Percentiles rank a stretch among this genome's conserved stretches.
Conservation (phyloP, 495 filamentous ascomycete species). For the Pseudomonodictys pantanalensis region DNA sequence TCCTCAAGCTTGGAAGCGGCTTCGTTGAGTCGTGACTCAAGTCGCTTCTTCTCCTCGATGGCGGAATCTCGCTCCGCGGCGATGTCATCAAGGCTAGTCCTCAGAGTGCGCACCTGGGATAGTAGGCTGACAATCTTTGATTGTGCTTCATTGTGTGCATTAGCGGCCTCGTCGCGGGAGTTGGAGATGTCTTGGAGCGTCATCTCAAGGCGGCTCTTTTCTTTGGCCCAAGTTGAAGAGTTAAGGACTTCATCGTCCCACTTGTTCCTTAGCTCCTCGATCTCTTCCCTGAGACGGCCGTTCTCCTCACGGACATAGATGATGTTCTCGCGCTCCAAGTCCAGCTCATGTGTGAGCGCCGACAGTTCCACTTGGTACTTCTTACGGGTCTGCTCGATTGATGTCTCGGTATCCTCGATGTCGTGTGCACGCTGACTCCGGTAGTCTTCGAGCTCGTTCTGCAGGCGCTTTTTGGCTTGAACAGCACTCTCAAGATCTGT, state of each 20-base stretch:
- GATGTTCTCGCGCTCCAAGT: constrained; percentile 85
- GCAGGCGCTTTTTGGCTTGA: constrained; percentile 89
- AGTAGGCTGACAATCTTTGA: constrained; percentile 84
- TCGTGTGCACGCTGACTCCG: constrained; percentile 91
- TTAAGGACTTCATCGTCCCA: constrained; percentile 99
- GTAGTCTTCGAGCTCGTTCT: constrained; percentile 98
- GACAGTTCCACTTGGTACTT: constrained; percentile 96
- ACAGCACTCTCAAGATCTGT: constrained; percentile 83
- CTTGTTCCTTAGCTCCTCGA: constrained; percentile 90
- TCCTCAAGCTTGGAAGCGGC: constrained; percentile 91
- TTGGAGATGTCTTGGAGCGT: constrained; percentile 85
- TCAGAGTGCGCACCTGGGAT: constrained; percentile 83
- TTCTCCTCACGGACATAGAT: constrained; percentile 60
- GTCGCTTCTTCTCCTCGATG: constrained; percentile 81
- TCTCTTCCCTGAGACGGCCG: constrained; percentile 79
- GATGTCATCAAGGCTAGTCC: constrained; percentile 81
- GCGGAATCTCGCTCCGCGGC: constrained; percentile 81
- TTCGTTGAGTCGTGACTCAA: constrained; percentile 84
- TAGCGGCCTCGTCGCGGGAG: constrained; percentile 87
- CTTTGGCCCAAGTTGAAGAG: constrained; percentile 96
- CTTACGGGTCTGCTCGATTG: constrained; percentile 93
- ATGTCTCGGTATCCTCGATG: constrained; percentile 93
- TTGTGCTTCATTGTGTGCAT: constrained; percentile 93
- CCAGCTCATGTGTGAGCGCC: constrained; percentile 82
- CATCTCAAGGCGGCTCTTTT: constrained; percentile 88